Evolutionary conservation across 352 stramenopile genomes (phyloP).

Genomic region (Globisporangium middletonii): DNA sequence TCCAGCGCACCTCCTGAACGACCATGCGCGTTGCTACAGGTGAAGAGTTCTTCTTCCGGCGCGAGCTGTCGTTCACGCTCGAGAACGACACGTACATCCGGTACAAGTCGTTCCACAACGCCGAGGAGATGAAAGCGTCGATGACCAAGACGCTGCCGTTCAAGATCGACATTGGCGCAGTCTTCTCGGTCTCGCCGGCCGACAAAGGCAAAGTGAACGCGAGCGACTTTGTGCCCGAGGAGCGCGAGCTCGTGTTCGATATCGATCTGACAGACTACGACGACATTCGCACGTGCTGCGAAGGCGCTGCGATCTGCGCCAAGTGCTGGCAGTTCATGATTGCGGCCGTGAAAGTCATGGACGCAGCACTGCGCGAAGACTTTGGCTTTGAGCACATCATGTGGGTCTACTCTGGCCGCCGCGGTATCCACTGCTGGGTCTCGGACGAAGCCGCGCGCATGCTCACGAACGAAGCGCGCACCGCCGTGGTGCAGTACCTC

Average conservation of each 20-base stretch:
- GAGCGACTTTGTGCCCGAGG: constrained; percentile 86
- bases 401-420: constrained; percentile 98
- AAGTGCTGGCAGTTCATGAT: constrained; percentile 98
- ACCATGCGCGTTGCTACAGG: constrained; percentile 19
- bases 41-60: constrained; percentile 78
- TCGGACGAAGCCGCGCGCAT: constrained; percentile 91
- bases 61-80: constrained; percentile 98
- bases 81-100: constrained; percentile 99
- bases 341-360: constrained; percentile 95
- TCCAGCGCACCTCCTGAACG: neutral
- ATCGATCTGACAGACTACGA: constrained; percentile 99
- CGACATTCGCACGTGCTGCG: constrained; percentile 95
- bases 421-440: constrained; percentile 99
- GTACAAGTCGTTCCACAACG: constrained; percentile 93
- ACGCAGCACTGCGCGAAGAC: constrained; percentile 89
- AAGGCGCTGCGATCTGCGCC: constrained; percentile 87
- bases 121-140: constrained; percentile 74
- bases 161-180: constrained; percentile 99
- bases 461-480: constrained; percentile 95
- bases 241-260: constrained; percentile 99
- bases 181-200: constrained; percentile 87
- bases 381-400: constrained; percentile 98
- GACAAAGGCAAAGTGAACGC: constrained; percentile 86
- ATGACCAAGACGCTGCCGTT: constrained; percentile 93
- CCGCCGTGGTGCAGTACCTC: constrained; percentile 96